phyloP scores from a whole-genome alignment of 352 stramenopile genomes.

The Globisporangium abappressorium region DNA sequence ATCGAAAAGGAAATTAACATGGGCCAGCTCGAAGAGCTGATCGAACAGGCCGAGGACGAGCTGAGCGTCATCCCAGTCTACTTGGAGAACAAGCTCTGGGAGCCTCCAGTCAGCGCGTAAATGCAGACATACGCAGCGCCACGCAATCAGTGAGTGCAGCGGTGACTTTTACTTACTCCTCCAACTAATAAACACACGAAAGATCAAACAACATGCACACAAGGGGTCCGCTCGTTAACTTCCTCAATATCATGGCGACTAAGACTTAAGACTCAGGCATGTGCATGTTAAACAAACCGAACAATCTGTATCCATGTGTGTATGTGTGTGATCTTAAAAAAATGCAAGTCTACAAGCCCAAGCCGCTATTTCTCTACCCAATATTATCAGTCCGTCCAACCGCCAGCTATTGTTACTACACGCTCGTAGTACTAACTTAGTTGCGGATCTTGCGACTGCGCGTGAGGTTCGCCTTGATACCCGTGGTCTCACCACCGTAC shows the following conservation, averaged over 20 bases:
- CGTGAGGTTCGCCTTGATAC: constrained; percentile 89
- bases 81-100: constrained; percentile 86
- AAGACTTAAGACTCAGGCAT: not conserved
- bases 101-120: constrained; percentile 62
- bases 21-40: constrained; percentile 85
- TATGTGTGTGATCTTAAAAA: constrained; percentile 5
- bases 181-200: constrained; percentile 18
- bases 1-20: constrained; percentile 88
- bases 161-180: constrained; percentile 6
- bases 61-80: constrained; percentile 85
- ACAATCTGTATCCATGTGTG: constrained; percentile 5
- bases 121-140: not conserved
- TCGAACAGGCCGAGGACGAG: constrained; percentile 85
- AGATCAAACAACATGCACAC: not conserved
- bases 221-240: not conserved
- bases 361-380: constrained; percentile 9
- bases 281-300: not conserved
- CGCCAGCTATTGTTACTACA: not conserved
- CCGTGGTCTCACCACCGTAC: constrained; percentile 87
- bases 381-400: constrained; percentile 9
- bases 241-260: not conserved
- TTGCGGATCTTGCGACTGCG: constrained; percentile 90
- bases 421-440: constrained; percentile 26
- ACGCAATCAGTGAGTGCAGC: not conserved
- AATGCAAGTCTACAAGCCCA: constrained; percentile 20